phyloP scores from a whole-genome alignment of 306 rosid genomes.

The Ormosia emarginata region DNA sequence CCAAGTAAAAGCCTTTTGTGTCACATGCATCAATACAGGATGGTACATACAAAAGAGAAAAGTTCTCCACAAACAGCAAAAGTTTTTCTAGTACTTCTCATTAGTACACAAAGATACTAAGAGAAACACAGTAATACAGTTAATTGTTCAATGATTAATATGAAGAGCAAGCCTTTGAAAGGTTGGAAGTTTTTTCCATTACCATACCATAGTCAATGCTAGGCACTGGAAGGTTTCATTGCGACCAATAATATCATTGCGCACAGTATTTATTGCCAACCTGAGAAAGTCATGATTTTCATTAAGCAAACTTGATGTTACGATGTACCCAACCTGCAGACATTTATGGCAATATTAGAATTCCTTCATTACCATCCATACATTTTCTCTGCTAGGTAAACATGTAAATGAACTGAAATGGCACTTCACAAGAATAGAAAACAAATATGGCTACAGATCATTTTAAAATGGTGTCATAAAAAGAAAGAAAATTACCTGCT shows the following conservation, averaged over 20 bases:
- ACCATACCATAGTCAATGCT: slow-evolving; percentile 96
- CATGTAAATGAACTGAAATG: slow-evolving; percentile 18
- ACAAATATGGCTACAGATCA: background rate
- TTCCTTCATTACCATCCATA: slow-evolving; percentile 9
- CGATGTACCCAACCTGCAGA: slow-evolving; percentile 99
- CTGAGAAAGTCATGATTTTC: slow-evolving; percentile 99
- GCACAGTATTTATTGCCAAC: slow-evolving; percentile 95
- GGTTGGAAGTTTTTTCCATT: slow-evolving; percentile 10
- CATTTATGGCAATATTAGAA: slow-evolving; percentile 28
- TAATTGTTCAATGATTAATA: background rate
- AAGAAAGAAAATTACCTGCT: slow-evolving; percentile 59
- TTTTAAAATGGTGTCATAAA: background rate
- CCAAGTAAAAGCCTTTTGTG: background rate
- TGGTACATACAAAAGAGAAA: background rate
- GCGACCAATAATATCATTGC: slow-evolving; percentile 97
- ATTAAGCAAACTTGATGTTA: slow-evolving; percentile 88
- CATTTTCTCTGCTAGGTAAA: slow-evolving; percentile 11
- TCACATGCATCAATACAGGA: background rate
- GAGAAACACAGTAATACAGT: background rate
- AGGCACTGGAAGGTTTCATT: slow-evolving; percentile 97
- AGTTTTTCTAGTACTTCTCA: background rate
- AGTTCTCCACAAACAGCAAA: background rate
- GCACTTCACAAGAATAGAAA: background rate
- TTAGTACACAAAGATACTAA: background rate
- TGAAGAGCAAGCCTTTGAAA: slow-evolving; percentile 5